Conservation (phyloP, 495 filamentous ascomycete genomes). For the Penicillium cosmopolitanum region DNA sequence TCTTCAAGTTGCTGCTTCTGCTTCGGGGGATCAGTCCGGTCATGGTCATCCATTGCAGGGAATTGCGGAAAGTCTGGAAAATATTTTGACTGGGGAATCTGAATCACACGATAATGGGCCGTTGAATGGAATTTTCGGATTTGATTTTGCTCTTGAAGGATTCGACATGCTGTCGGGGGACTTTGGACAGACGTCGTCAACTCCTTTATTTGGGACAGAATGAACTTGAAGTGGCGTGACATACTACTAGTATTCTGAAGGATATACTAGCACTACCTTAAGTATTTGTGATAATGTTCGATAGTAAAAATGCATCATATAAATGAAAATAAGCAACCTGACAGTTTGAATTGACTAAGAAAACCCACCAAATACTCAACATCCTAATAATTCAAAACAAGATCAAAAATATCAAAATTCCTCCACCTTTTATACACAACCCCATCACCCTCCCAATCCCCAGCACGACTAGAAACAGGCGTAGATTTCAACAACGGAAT, state of each 20-base stretch:
- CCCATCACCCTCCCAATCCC: too few relatives aligned
- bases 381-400: conserved; percentile 4
- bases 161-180: background rate
- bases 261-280: too few relatives aligned
- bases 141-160: conserved; percentile 6
- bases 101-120: background rate
- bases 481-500: conserved; percentile 8
- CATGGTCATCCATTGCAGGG: background rate
- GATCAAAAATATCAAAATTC: conserved; percentile 13
- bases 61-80: background rate
- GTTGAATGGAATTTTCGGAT: background rate
- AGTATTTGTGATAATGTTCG: too few relatives aligned
- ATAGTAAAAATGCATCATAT: too few relatives aligned
- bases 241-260: too few relatives aligned
- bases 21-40: background rate
- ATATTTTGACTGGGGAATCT: background rate
- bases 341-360: background rate
- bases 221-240: too few relatives aligned
- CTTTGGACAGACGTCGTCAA: background rate
- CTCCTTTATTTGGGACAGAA: background rate
- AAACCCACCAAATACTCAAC: background rate
- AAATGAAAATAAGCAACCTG: background rate
- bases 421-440: conserved; percentile 1
- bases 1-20: background rate
- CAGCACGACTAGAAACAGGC: too few relatives aligned